These are phyloP conservation scores for Cladophialophora immunda DNA, from an alignment of 2,329 filamentous ascomycete species.

Conservation along the genomic window DNA sequence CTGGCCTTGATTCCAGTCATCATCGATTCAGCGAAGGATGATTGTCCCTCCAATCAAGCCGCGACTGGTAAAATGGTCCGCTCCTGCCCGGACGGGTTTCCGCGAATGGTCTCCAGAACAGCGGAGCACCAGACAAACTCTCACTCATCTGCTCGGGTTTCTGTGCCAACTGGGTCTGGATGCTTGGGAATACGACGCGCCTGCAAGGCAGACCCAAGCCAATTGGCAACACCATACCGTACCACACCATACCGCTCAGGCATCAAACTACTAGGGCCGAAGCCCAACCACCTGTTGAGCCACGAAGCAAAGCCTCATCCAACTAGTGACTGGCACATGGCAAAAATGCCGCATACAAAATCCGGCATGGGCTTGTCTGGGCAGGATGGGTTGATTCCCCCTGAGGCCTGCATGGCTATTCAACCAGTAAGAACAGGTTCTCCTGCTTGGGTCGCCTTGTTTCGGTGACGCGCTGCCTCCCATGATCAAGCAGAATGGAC, in stretches of 20 bases:
- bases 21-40: background rate
- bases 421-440: background rate
- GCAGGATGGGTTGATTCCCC: background rate
- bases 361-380: background rate
- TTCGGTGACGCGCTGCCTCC: background rate
- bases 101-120: conserved; percentile 10
- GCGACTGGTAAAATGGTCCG: background rate
- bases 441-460: background rate
- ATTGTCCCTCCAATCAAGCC: background rate
- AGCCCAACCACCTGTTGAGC: conserved; percentile 3
- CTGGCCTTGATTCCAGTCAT: conserved; percentile 7
- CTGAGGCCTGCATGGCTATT: conserved; percentile 9
- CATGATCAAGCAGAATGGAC: background rate
- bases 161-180: conserved; percentile 14
- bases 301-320: conserved; percentile 12
- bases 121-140: conserved; percentile 1
- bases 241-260: background rate
- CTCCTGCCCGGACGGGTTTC: background rate
- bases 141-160: background rate
- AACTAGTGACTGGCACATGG: conserved; percentile 22
- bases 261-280: background rate
- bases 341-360: conserved; percentile 25
- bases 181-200: conserved; percentile 15
- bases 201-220: conserved; percentile 1
- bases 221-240: background rate